Conservation (phyloP, 106 monocot species). For the Dioscorea dumetorum region DNA sequence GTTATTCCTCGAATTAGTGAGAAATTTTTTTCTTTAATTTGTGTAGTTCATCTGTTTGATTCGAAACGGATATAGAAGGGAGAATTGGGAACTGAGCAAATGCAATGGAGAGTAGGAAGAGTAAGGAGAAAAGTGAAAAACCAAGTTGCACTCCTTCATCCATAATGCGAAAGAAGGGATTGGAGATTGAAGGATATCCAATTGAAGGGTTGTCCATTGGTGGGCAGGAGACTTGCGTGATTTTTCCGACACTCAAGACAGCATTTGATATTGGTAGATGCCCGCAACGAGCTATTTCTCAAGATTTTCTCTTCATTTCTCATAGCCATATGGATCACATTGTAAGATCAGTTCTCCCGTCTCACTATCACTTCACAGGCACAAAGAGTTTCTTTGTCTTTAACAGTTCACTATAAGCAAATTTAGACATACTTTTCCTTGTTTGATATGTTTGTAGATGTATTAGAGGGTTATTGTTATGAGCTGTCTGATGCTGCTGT, state of each 20-base stretch:
- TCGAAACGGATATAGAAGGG: no score
- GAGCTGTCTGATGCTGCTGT: background rate
- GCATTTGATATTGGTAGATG: conserved; percentile 97
- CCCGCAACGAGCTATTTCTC: conserved; percentile 82
- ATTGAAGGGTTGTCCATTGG: conserved; percentile 88
- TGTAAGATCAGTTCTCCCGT: conserved; percentile 28
- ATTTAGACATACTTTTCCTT: background rate
- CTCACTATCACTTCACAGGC: no score
- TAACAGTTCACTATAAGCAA: no score
- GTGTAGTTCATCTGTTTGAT: no score
- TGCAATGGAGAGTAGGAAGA: no score
- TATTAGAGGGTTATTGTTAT: background rate
- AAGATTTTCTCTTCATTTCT: conserved; percentile 91
- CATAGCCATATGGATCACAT: conserved; percentile 98
- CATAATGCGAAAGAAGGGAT: conserved; percentile 19
- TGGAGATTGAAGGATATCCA: conserved; percentile 73
- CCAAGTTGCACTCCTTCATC: background rate
- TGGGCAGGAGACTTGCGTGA: conserved; percentile 89
- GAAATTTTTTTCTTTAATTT: no score
- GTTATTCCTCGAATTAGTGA: no score
- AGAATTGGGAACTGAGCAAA: no score
- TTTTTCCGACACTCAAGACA: conserved; percentile 70
- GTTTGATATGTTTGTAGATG: background rate
- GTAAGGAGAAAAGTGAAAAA: conserved; percentile 1
- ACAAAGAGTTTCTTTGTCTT: no score